phyloP scores from a whole-genome alignment of 805 yeast genomes.

The Osmozyma mogii region DNA sequence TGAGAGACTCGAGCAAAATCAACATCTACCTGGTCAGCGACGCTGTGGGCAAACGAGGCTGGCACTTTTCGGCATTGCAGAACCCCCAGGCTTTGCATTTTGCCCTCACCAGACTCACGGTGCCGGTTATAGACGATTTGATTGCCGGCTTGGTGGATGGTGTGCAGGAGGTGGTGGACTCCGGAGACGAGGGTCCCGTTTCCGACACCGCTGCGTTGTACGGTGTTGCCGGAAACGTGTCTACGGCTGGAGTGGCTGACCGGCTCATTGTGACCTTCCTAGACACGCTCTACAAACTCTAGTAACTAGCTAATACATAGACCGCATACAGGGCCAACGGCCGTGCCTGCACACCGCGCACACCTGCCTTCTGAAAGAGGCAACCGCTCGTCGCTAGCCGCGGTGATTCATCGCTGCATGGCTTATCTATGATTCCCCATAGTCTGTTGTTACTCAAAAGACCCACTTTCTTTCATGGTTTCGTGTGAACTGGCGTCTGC shows the following conservation, averaged over 20 bases:
- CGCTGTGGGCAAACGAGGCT: constrained; percentile 54
- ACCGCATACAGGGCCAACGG: not conserved
- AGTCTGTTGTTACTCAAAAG: no score
- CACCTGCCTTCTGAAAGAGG: no score
- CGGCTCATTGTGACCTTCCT: constrained; percentile 70
- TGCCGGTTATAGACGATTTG: constrained; percentile 53
- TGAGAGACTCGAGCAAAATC: constrained; percentile 28
- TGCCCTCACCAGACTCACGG: constrained; percentile 74
- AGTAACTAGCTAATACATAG: not conserved
- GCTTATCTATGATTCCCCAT: no score
- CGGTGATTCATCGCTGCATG: no score
- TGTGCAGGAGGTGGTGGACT: constrained; percentile 33
- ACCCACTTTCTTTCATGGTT: no score
- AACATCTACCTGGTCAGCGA: constrained; percentile 80
- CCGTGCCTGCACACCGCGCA: no score
- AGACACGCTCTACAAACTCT: constrained; percentile 65
- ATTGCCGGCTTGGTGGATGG: constrained; percentile 40
- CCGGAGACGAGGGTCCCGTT: constrained; percentile 17
- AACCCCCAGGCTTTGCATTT: constrained; percentile 86
- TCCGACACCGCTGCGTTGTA: constrained; percentile 81
- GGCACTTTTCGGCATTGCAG: constrained; percentile 88
- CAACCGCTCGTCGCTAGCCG: no score
- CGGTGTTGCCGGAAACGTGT: constrained; percentile 91
- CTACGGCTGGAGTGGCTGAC: constrained; percentile 79
- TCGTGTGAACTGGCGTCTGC: constrained; percentile 1